Conservation (phyloP, 768 basidiomycete species). For the Kwoniella bestiolae region DNA sequence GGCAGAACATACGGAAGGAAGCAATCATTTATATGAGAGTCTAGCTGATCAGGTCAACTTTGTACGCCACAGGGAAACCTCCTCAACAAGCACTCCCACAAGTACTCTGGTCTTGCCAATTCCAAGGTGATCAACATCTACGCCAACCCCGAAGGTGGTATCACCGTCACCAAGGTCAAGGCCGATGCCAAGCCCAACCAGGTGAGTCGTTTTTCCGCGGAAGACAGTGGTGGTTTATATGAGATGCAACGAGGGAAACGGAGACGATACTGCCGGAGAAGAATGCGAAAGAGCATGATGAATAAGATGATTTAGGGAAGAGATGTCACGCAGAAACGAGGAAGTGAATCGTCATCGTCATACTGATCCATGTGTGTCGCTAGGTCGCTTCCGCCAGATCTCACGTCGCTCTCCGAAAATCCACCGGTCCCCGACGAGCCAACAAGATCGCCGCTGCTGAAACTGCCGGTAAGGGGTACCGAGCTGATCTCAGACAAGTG, state of each 20-base stretch:
- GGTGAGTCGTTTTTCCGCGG: slow-evolving; percentile 28
- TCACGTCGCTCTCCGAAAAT: slow-evolving; percentile 45
- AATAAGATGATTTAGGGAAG: too few species aligned
- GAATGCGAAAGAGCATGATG: too few species aligned
- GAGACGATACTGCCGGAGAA: too few species aligned
- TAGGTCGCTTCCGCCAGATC: slow-evolving; percentile 50
- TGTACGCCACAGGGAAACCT: slow-evolving; percentile 64
- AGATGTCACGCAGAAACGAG: too few species aligned
- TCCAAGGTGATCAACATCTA: slow-evolving; percentile 63
- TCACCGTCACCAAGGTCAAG: slow-evolving; percentile 55
- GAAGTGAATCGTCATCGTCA: neutral
- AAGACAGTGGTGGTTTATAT: neutral
- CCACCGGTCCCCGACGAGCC: slow-evolving; percentile 51
- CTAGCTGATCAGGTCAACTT: neutral
- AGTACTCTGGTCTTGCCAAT: slow-evolving; percentile 88
- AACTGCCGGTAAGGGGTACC: slow-evolving; percentile 57
- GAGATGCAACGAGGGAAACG: neutral
- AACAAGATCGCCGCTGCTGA: slow-evolving; percentile 57
- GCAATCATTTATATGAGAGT: neutral
- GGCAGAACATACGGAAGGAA: neutral
- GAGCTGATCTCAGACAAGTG: slow-evolving; percentile 56
- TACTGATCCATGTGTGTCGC: neutral
- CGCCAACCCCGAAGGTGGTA: slow-evolving; percentile 40
- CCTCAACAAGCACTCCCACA: slow-evolving; percentile 84
- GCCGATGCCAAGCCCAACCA: slow-evolving; percentile 52